Evolutionary conservation across 306 rosid genomes (phyloP), one percentile per base, ranked within the genome.

Genomic region (peach (Prunus persica)): DNA sequence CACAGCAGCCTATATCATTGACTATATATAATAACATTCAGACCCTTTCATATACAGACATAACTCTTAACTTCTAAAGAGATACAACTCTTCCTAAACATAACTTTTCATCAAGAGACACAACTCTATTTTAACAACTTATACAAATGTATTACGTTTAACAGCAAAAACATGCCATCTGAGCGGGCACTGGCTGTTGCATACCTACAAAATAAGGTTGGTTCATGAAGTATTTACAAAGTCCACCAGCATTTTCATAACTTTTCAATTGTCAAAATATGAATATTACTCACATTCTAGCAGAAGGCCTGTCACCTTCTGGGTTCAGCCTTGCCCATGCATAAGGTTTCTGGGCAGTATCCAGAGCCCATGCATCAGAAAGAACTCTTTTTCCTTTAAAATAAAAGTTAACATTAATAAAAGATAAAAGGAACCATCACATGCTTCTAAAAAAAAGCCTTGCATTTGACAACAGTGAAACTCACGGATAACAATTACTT

Each of bases 181-280:
- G 99, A 88, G 68, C 99, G 99, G 58, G 98, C 91, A 87, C 99
- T 91, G 70, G 96, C 99, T 69, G 99, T 96, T 27, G 98, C 99
- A 50, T 96, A 96, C 99, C 99, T 96, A 85, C 81, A 87, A 68
- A 80, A 86, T 71, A 82, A 74, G 84, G 81, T 70, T 75, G 55
- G 72, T 43, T 77, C 57, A 67, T 25, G 58, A 45, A 67, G 79
- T 56, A 52, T 64, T 72, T 34, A 71, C 76, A 81, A 38, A 65
- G 27, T 61, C 64, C 67, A 30, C 67, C 67, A 19, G 28, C 71
- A 73, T 63, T 20, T 43, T n/a, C 69, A 67, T 34, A 62, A 77
- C 74, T 38, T 76, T 57, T 55, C 50, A 67, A 45, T 72, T 67
- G 22, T 71, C 20, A 56, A 78, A 50, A 69, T 75, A 73, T 49